Conservation (phyloP, 208 protist species). For the Naegleria fowleri region DNA sequence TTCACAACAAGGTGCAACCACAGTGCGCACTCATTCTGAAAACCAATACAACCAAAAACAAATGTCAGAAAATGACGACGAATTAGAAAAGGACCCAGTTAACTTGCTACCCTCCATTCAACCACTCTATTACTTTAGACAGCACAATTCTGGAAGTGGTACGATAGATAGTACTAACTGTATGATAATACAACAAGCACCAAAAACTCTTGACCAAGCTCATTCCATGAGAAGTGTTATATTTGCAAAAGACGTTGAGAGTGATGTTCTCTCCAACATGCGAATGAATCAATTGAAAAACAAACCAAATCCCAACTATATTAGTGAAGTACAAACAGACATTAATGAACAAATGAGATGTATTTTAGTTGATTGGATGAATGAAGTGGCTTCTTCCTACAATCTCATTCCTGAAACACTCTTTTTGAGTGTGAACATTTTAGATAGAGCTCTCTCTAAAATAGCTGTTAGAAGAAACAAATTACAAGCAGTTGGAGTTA, state of each 20-base stretch:
- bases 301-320: slow-evolving; percentile 47
- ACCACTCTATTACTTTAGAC: background rate
- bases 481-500: slow-evolving; percentile 76
- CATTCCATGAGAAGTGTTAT: background rate
- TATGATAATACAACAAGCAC: too few relatives aligned
- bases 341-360: slow-evolving; percentile 87
- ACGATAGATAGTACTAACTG: background rate
- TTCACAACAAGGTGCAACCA: background rate
- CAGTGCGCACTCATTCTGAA: background rate
- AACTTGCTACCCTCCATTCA: background rate
- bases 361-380: slow-evolving; percentile 94
- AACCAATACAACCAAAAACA: background rate
- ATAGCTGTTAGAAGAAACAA: slow-evolving; percentile 39
- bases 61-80: background rate
- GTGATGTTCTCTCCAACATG: background rate
- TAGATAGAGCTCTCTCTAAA: slow-evolving; percentile 79
- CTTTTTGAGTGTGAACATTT: slow-evolving; percentile 88
- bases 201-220: background rate
- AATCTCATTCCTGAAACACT: slow-evolving; percentile 88
- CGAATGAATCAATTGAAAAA: background rate
- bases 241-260: background rate
- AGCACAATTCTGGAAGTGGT: background rate
- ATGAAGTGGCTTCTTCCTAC: slow-evolving; percentile 87
- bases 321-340: slow-evolving; percentile 61
- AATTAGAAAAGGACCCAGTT: background rate